Conservation (phyloP, 129 eudicot genomes). For the Tagetes erecta region DNA sequence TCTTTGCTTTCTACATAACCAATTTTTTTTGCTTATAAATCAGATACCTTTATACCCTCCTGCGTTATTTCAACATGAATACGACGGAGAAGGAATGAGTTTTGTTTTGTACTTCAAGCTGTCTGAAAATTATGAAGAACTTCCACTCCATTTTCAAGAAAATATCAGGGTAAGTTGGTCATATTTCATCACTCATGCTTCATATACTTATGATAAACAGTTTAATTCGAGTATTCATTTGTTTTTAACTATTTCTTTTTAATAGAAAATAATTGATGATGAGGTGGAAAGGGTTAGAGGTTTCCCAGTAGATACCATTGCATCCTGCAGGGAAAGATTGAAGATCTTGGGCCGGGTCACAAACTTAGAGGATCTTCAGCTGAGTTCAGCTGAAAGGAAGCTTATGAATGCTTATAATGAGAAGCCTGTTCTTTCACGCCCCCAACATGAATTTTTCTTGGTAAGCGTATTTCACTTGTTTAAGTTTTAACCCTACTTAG, state of each 20-base stretch:
- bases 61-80: slow-evolving; percentile 71
- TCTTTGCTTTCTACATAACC: background rate
- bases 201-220: background rate
- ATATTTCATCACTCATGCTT: background rate
- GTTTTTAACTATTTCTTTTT: background rate
- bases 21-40: background rate
- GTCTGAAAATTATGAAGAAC: slow-evolving; percentile 68
- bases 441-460: slow-evolving; percentile 91
- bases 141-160: slow-evolving; percentile 82
- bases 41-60: slow-evolving; percentile 92
- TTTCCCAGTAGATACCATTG: slow-evolving; percentile 68
- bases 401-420: slow-evolving; percentile 93
- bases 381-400: slow-evolving; percentile 81
- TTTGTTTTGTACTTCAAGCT: slow-evolving; percentile 80
- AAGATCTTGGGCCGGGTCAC: slow-evolving; percentile 81
- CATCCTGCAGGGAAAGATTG: slow-evolving; percentile 85
- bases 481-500: background rate
- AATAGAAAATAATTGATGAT: slow-evolving; percentile 77
- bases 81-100: slow-evolving; percentile 92
- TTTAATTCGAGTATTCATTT: background rate
- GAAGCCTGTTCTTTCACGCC: slow-evolving; percentile 95
- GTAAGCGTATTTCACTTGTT: slow-evolving; percentile 38
- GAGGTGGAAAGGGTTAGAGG: slow-evolving; percentile 81
- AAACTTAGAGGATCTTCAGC: slow-evolving; percentile 72
- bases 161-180: slow-evolving; percentile 60